Evolutionary conservation across 2,329 filamentous ascomycete species (phyloP), one percentile per base, ranked within the genome.

Genomic region (Tolypocladium capitatum): DNA sequence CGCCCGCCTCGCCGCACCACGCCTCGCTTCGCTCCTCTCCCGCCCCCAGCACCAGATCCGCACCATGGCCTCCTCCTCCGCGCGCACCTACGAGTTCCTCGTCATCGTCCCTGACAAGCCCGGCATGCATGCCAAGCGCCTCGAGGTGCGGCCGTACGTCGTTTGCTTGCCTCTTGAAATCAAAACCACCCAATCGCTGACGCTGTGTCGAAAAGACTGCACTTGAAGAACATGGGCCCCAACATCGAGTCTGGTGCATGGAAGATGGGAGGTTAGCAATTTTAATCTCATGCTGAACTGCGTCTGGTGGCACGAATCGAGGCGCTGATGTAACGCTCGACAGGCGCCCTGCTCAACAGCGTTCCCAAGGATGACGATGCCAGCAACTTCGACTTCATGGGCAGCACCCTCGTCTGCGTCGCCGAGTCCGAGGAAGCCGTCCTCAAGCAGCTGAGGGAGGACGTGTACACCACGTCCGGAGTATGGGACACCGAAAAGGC

Each of bases 401-500:
- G 87, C 38, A 88, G 83, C 61, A 78, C 81, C 18, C 68, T 92
- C 58, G 71, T 94, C 28, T 70, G 78, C 35, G 64, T 76, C 30
- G 87, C 84, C 8, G 75, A 78, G 52, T 81, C 74, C 9, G 79
- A 75, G 56, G 83, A 89, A 53, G 83, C 88, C 61, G 78, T 86
- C 2, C 62, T 83, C 36, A 75, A 83, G 56, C 60, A 75, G 46
- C 62, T 95, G 43, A 77, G 76, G 63, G 73, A 77, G 44, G 89
- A 95, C 67, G 69, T 89, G 10, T 95, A 94, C 66, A 71, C 74
- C 10, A 73, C 68, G 51, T 72, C 66, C 40, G 86, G 81, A 0
- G 88, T 94, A 9, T 95, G 89, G 89, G 86, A 95, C 69, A 60
- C 84, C 49, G 76, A 81, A 33, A 84, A 84, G 57, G 78, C 78